phyloP scores from a whole-genome alignment of 2,329 filamentous ascomycete species.

The Lachnellula occidentalis region DNA sequence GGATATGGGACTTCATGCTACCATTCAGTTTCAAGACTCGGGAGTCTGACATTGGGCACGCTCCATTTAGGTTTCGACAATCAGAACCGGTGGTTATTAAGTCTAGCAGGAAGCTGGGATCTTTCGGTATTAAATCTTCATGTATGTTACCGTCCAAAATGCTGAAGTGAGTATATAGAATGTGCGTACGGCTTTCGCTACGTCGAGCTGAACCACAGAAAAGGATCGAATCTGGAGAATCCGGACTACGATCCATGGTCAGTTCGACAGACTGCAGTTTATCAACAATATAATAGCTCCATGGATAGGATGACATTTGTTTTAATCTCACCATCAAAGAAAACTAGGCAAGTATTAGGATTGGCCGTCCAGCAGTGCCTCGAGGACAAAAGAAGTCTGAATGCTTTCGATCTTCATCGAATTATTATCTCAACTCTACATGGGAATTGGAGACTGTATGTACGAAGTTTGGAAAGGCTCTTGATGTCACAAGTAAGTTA shows the following conservation, averaged over 20 bases:
- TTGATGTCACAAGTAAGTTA: constrained; percentile 5
- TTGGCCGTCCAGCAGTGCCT: neutral
- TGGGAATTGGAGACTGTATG: constrained; percentile 15
- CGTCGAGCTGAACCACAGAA: constrained; percentile 9
- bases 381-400: neutral
- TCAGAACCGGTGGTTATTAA: neutral
- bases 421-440: constrained; percentile 11
- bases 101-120: neutral
- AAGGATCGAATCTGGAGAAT: neutral
- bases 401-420: constrained; percentile 14
- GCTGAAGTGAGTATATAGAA: constrained; percentile 8
- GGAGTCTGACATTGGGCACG: constrained; percentile 10
- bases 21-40: constrained; percentile 16
- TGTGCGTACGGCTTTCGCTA: constrained; percentile 16
- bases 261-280: constrained; percentile 12
- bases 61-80: constrained; percentile 10
- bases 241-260: constrained; percentile 18
- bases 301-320: constrained; percentile 4
- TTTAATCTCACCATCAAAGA: constrained; percentile 8
- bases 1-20: constrained; percentile 14
- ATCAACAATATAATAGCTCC: constrained; percentile 11
- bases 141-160: neutral
- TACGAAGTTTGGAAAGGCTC: constrained; percentile 5
- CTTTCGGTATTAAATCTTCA: constrained; percentile 9
- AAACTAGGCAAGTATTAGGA: neutral